Conservation (phyloP, 768 basidiomycete genomes). For the Amylocystis lapponica region DNA sequence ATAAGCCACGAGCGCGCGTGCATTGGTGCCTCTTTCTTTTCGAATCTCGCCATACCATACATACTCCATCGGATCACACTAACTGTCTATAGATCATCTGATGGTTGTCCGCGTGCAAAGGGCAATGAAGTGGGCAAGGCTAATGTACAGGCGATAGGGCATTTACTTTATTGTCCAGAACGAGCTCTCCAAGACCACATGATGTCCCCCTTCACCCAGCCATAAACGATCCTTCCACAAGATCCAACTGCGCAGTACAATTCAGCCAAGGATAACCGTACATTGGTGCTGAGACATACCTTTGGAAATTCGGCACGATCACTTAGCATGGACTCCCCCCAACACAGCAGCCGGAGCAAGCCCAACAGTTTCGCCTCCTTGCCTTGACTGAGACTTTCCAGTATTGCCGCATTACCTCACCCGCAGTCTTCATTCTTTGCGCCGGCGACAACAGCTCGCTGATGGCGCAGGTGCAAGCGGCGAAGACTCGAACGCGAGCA, state of each 20-base stretch:
- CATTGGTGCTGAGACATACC: too few relatives aligned
- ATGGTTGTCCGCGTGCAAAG: too few relatives aligned
- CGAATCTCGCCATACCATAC: too few relatives aligned
- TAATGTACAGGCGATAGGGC: too few relatives aligned
- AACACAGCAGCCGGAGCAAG: conserved; percentile 75
- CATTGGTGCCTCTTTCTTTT: too few relatives aligned
- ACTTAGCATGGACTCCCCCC: conserved; percentile 79
- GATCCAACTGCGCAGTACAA: conserved; percentile 16
- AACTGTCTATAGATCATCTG: too few relatives aligned
- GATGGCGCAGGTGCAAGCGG: conserved; percentile 58
- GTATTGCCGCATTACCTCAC: conserved; percentile 94
- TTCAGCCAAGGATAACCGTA: too few relatives aligned
- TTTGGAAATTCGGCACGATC: conserved; percentile 79
- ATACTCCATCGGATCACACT: too few relatives aligned
- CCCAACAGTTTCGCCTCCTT: conserved; percentile 87
- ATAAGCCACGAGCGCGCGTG: too few relatives aligned
- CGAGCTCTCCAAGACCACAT: too few relatives aligned
- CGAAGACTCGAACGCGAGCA: conserved; percentile 75
- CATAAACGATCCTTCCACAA: conserved; percentile 20
- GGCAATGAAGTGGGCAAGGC: too few relatives aligned
- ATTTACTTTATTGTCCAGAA: too few relatives aligned
- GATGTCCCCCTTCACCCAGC: conserved; percentile 1
- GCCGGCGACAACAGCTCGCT: conserved; percentile 76
- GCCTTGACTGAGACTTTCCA: conserved; percentile 88
- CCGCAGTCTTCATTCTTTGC: conserved; percentile 91